Percentiles rank a stretch among this genome's conserved stretches.
These are phyloP conservation scores for Pythium oligandrum DNA, from an alignment of 352 stramenopile species.

Conservation along the genomic window DNA sequence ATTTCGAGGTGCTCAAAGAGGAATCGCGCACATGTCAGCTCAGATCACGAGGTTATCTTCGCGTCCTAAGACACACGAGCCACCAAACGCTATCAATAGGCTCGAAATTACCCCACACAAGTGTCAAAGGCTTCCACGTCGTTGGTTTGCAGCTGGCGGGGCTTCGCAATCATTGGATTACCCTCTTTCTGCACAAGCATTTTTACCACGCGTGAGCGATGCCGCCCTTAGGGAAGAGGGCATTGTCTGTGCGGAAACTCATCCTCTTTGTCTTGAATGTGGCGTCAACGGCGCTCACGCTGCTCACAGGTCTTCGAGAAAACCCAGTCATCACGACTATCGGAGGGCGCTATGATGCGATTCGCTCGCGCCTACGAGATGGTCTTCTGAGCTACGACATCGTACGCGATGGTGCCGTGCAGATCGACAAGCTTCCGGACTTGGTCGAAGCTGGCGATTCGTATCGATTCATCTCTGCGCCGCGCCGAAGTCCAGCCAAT, in stretches of 20 bases:
- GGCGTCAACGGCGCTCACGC: conserved; percentile 12
- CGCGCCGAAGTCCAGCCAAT: background rate
- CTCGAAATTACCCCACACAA: no score
- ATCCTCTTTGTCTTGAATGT: conserved; percentile 11
- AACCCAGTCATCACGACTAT: conserved; percentile 18
- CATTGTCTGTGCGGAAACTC: background rate
- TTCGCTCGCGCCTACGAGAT: conserved; percentile 12
- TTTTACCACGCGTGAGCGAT: conserved; percentile 1
- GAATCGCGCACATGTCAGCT: no score
- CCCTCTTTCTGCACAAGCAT: no score
- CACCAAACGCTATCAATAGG: no score
- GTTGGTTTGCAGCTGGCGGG: no score
- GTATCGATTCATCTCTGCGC: background rate
- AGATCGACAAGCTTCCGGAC: conserved; percentile 19
- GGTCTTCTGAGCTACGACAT: conserved; percentile 26
- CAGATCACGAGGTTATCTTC: no score
- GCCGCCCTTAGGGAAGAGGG: conserved; percentile 3
- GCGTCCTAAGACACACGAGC: no score
- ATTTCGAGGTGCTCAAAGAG: no score
- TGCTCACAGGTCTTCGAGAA: conserved; percentile 17
- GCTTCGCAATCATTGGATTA: no score
- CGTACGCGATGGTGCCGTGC: no score
- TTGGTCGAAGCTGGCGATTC: conserved; percentile 19
- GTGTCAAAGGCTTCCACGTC: no score
- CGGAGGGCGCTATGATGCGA: conserved; percentile 13